Percentiles rank a stretch among this genome's conserved stretches.
Evolutionary conservation across 495 filamentous ascomycete genomes (phyloP).

Genomic region (Margaritispora aquatica): DNA sequence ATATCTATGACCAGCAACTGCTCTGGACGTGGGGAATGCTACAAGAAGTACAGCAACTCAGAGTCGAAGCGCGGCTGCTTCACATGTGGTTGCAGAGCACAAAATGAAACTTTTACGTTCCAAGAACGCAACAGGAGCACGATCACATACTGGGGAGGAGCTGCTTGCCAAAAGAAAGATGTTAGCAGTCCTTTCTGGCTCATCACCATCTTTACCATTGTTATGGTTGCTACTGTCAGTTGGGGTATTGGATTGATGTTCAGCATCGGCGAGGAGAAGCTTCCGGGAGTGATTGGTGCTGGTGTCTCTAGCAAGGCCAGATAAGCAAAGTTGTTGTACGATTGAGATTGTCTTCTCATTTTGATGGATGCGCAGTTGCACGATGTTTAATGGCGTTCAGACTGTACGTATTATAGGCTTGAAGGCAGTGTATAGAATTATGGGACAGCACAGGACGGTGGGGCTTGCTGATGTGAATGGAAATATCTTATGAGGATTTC

Average conservation of each 20-base stretch:
- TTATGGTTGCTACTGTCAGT: conserved; percentile 50
- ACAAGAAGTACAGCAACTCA: conserved; percentile 45
- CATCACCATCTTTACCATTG: conserved; percentile 61
- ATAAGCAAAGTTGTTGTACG: conserved; percentile 17
- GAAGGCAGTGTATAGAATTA: conserved; percentile 13
- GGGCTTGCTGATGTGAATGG: not conserved
- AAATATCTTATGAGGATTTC: not conserved
- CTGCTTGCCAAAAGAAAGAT: conserved; percentile 88
- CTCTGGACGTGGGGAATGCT: conserved; percentile 68
- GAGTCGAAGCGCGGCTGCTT: conserved; percentile 52
- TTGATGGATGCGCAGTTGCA: conserved; percentile 3
- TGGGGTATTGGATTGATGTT: conserved; percentile 72
- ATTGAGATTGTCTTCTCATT: conserved; percentile 6
- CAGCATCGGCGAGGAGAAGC: conserved; percentile 66
- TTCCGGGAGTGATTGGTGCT: conserved; percentile 83
- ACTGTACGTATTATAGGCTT: conserved; percentile 16
- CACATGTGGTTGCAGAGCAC: conserved; percentile 61
- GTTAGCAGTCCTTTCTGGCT: conserved; percentile 84
- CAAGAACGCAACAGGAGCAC: conserved; percentile 10
- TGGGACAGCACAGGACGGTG: not conserved
- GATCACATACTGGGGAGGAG: conserved; percentile 63
- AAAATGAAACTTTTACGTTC: conserved; percentile 37
- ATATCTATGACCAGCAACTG: conserved; percentile 59
- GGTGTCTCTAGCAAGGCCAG: conserved; percentile 60
- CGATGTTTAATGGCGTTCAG: conserved; percentile 15